These are phyloP conservation scores for Puccinia horiana DNA, from an alignment of 1,284 basidiomycete genomes.

Conservation along the genomic window DNA sequence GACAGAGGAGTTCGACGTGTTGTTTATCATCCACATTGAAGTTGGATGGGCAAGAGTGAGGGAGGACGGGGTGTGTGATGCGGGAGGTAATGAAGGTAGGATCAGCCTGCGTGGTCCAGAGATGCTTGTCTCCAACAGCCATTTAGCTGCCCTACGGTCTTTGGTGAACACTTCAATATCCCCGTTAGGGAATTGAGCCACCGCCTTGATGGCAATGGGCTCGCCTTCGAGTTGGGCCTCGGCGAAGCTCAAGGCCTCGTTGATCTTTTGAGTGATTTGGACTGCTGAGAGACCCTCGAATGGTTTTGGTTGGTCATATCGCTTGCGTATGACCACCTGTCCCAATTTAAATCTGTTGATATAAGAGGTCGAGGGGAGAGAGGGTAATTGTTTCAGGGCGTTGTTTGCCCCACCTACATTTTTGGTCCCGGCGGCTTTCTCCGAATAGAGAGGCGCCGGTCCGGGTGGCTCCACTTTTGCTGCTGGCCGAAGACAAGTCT, in stretches of 20 bases:
- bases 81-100: constrained; percentile 1
- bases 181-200: neutral
- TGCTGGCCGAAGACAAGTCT: neutral
- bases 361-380: neutral
- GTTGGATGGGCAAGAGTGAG: neutral
- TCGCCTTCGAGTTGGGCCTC: neutral
- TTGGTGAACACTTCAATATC: neutral
- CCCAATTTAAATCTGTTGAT: constrained; percentile 2
- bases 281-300: neutral
- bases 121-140: neutral
- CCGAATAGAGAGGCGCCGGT: neutral
- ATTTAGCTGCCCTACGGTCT: neutral
- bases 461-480: neutral
- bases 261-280: neutral
- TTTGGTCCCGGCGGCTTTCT: neutral
- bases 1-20: neutral
- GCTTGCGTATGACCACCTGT: neutral
- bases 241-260: neutral
- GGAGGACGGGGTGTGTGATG: neutral
- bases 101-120: neutral
- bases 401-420: neutral
- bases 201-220: neutral
- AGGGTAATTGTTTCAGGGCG: neutral
- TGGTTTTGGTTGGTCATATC: neutral
- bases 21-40: neutral